Evolutionary conservation across 805 yeast species (phyloP).

Genomic region (Lipomyces orientalis): DNA sequence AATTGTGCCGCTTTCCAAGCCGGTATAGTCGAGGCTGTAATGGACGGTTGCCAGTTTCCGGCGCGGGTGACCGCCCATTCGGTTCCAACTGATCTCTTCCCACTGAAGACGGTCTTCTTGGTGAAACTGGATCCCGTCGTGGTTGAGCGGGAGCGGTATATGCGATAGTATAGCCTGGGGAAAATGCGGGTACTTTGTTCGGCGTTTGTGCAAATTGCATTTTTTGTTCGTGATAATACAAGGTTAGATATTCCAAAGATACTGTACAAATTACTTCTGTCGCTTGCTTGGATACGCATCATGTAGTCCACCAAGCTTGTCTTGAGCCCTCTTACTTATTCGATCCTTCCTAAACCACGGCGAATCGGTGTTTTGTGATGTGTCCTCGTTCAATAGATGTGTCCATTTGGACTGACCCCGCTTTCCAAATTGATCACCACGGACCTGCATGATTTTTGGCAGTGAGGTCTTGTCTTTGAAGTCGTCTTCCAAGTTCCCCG

Average conservation of each 20-base stretch:
- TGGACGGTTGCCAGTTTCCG: constrained; percentile 73
- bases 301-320: constrained; percentile 28
- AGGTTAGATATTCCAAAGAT: background rate
- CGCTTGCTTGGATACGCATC: constrained; percentile 21
- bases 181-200: background rate
- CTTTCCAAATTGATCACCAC: constrained; percentile 42
- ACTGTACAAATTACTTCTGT: constrained; percentile 8
- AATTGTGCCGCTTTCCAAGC: constrained; percentile 85
- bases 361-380: constrained; percentile 34
- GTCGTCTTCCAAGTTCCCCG: constrained; percentile 43
- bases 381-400: constrained; percentile 45
- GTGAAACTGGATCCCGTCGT: constrained; percentile 70
- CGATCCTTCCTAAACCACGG: constrained; percentile 30
- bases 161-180: constrained; percentile 19
- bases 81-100: constrained; percentile 63
- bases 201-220: constrained; percentile 12
- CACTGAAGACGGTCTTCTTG: constrained; percentile 74
- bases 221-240: background rate
- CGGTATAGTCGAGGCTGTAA: constrained; percentile 81
- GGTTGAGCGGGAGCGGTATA: constrained; percentile 57
- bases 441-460: constrained; percentile 43
- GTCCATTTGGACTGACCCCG: constrained; percentile 44
- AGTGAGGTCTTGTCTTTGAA: constrained; percentile 42
- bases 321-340: constrained; percentile 21
- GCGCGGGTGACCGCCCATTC: constrained; percentile 85